A percentile compares a stretch with the other conserved stretches of the same genome.
These are phyloP conservation scores for Ceratocystiopsis brevicomis DNA, from an alignment of 2,329 filamentous ascomycete species.

Conservation along the genomic window DNA sequence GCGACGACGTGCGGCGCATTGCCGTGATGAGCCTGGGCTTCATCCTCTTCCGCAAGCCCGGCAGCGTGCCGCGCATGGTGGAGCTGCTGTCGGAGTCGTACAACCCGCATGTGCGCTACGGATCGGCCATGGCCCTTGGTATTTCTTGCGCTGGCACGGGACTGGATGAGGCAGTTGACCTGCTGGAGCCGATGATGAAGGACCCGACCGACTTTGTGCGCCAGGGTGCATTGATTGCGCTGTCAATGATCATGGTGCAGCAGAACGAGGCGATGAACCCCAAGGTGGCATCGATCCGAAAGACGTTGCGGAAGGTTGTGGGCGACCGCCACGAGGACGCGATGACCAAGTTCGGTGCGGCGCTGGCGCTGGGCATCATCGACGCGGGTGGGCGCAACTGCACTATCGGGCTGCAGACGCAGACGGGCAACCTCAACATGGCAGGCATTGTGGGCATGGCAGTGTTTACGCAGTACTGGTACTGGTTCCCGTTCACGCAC, in stretches of 20 bases:
- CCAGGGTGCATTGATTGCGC: constrained; percentile 81
- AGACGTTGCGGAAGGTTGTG: constrained; percentile 85
- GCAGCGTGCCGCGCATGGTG: constrained; percentile 94
- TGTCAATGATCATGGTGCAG: constrained; percentile 98
- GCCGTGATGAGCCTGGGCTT: constrained; percentile 97
- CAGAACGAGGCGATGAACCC: constrained; percentile 98
- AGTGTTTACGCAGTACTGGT: constrained; percentile 98
- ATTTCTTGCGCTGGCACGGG: constrained; percentile 96
- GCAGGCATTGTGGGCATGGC: constrained; percentile 93
- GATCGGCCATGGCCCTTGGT: constrained; percentile 92
- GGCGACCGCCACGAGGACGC: constrained; percentile 93
- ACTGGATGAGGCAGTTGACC: constrained; percentile 85
- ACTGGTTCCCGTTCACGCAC: constrained; percentile 98
- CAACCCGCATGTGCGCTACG: constrained; percentile 95
- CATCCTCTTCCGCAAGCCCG: constrained; percentile 93
- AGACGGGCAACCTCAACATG: constrained; percentile 98
- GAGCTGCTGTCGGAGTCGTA: constrained; percentile 96
- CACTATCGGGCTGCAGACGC: constrained; percentile 92
- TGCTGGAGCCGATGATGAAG: constrained; percentile 98
- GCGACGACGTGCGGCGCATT: constrained; percentile 86
- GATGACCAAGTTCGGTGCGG: constrained; percentile 97
- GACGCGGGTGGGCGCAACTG: constrained; percentile 96
- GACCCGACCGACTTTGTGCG: constrained; percentile 96
- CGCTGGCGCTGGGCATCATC: constrained; percentile 87
- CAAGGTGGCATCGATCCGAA: constrained; percentile 78